Base-by-base conservation (phyloP, 202 grass and related monocot genomes). In the Eragrostis tef region DNA sequence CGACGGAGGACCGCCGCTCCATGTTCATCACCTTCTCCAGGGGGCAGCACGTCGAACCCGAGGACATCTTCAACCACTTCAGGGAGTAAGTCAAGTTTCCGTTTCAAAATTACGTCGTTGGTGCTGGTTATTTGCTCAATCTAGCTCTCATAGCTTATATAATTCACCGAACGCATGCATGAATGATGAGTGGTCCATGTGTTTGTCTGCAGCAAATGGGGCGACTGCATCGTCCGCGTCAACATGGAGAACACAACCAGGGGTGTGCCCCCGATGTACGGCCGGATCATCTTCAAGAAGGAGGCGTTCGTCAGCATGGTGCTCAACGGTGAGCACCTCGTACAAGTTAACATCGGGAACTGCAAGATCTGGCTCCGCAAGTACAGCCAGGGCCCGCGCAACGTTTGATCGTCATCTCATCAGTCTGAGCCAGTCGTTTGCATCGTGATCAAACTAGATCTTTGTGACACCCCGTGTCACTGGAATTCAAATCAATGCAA, bases 11-110 rank as follows among this genome's bases (percentile, higher is more conserved):
- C 79, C 71, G 17, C 67, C 79, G 90, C 48, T 88, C 90, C 44
- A 88, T 92, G 93, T 84, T 92, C 75, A 51, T 86, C 26, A 92
- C 87, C 14, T 94, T 92, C 53, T 90, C 93, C 0, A 82, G 58
- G 49, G 90, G 87, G 11, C 54, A 86, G 29, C 25, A 87, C 7
- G 27, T 90, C 1, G 81, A 31, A 0, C 69, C 83, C 3, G 85
- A 88, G 7, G 85, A 92, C 12, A 88, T 95, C 42, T 65, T 75
- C 3, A 49, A 71, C 31, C 77, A 95, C 77, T 95, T 92, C 52
- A 82, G 49, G 25, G 22, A 86, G 90, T 92, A 76, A 77, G 88
- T 75, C 26, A 26, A 47, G 17, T 13, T 6, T 19, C 11, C 11
- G 6, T 34, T 31, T 31, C 29, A 31, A 31, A 31, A 31, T 46